Conservation (phyloP, 169 alveolate genomes). For the Plasmodium gonderi region DNA sequence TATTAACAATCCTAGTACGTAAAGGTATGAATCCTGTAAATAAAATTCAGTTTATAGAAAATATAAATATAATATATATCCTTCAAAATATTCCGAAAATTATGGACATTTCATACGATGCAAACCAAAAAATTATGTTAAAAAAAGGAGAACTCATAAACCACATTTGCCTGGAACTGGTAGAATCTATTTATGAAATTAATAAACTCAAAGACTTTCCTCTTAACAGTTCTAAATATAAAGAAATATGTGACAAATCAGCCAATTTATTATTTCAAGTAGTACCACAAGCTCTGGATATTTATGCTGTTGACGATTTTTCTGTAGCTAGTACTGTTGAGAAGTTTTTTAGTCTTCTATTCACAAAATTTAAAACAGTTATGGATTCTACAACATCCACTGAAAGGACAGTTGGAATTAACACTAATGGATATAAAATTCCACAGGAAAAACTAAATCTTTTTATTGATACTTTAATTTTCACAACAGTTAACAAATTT, state of each 20-base stretch:
- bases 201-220: constrained; percentile 37
- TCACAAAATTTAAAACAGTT: constrained; percentile 53
- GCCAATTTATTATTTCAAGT: constrained; percentile 14
- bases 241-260: constrained; percentile 39
- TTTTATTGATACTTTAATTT: constrained; percentile 31
- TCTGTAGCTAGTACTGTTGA: constrained; percentile 55
- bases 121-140: constrained; percentile 46
- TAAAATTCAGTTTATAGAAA: constrained; percentile 71
- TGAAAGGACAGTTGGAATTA: neutral
- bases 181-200: constrained; percentile 50
- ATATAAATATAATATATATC: constrained; percentile 18
- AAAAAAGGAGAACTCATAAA: constrained; percentile 65
- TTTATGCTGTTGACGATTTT: constrained; percentile 39
- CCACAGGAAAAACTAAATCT: constrained; percentile 26
- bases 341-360: constrained; percentile 49
- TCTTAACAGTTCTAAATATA: constrained; percentile 27
- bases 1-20: constrained; percentile 32
- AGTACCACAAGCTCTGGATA: constrained; percentile 58
- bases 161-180: constrained; percentile 47
- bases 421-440: constrained; percentile 28
- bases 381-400: neutral
- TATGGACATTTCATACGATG: constrained; percentile 17
- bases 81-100: constrained; percentile 29
- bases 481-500: constrained; percentile 56
- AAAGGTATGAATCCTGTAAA: constrained; percentile 67